Percentiles rank a stretch among this genome's conserved stretches.
Conservation (phyloP, 2,329 filamentous ascomycete species). For the Apiospora malaysiana region DNA sequence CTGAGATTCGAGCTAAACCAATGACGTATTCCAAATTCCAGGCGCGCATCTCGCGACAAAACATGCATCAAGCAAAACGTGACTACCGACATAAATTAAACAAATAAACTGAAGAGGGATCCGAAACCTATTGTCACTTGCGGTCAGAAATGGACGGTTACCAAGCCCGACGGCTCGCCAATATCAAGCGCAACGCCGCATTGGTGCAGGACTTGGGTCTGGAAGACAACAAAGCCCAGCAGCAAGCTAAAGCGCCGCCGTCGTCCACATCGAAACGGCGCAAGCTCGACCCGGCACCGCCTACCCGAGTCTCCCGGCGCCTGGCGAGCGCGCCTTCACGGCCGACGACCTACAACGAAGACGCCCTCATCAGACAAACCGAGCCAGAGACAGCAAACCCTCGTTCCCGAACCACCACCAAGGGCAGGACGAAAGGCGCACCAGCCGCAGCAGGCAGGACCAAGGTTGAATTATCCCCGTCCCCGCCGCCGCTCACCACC, state of each 20-base stretch:
- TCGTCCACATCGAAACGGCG: constrained; percentile 44
- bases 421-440: neutral
- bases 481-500: neutral
- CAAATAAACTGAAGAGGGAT: too few species aligned
- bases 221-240: constrained; percentile 31
- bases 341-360: constrained; percentile 46
- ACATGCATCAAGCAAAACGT: neutral
- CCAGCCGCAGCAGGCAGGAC: neutral
- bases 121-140: too few species aligned
- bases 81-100: neutral
- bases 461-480: neutral
- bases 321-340: constrained; percentile 45
- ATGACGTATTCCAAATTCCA: constrained; percentile 10
- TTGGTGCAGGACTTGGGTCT: constrained; percentile 54
- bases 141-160: constrained; percentile 41
- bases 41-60: neutral
- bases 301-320: constrained; percentile 53
- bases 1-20: neutral
- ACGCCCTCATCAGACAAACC: constrained; percentile 28
- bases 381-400: constrained; percentile 18
- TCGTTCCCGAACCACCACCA: neutral
- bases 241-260: constrained; percentile 21
- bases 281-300: constrained; percentile 41
- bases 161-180: constrained; percentile 51
- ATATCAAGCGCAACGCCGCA: constrained; percentile 55